A percentile compares a stretch with the other conserved stretches of the same genome.
Conservation (phyloP, 2,329 filamentous ascomycete genomes). For the Apiospora aurea region DNA sequence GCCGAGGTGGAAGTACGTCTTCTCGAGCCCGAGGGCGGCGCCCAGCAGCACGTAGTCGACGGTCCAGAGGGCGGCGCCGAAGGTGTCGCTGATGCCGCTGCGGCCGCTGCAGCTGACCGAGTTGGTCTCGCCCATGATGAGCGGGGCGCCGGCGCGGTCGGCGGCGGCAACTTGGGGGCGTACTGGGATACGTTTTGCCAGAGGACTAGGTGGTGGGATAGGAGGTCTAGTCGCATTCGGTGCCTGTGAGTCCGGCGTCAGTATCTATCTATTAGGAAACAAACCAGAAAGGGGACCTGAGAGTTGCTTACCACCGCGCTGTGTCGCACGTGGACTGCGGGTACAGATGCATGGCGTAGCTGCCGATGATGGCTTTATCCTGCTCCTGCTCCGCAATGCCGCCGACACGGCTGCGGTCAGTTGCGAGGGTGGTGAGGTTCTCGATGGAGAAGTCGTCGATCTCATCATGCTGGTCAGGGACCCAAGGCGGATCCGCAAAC, state of each 20-base stretch:
- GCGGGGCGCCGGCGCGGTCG: constrained; percentile 42
- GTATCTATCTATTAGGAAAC: background rate
- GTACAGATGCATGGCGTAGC: constrained; percentile 45
- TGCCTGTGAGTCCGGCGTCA: constrained; percentile 9
- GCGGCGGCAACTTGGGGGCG: constrained; percentile 44
- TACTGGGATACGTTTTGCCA: constrained; percentile 46
- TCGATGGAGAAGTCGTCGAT: constrained; percentile 45
- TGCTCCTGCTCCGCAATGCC: constrained; percentile 35
- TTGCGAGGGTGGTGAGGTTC: constrained; percentile 39
- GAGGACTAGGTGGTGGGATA: constrained; percentile 43
- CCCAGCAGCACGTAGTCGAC: constrained; percentile 52
- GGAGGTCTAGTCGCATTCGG: constrained; percentile 43
- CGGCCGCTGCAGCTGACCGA: constrained; percentile 48
- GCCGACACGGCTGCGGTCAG: constrained; percentile 13
- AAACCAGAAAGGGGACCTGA: background rate
- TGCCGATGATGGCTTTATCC: constrained; percentile 43
- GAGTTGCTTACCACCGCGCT: constrained; percentile 35
- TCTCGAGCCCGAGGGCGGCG: constrained; percentile 43
- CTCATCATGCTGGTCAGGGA: constrained; percentile 47
- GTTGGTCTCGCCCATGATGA: constrained; percentile 57
- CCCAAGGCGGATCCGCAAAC: constrained; percentile 45
- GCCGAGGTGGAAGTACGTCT: constrained; percentile 53
- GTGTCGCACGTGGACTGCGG: constrained; percentile 47
- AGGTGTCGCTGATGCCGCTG: constrained; percentile 52
- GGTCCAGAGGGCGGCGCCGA: constrained; percentile 57